phyloP scores from a whole-genome alignment of 225 moss, liverwort and hornwort genomes.

The Polytrichum commune region DNA sequence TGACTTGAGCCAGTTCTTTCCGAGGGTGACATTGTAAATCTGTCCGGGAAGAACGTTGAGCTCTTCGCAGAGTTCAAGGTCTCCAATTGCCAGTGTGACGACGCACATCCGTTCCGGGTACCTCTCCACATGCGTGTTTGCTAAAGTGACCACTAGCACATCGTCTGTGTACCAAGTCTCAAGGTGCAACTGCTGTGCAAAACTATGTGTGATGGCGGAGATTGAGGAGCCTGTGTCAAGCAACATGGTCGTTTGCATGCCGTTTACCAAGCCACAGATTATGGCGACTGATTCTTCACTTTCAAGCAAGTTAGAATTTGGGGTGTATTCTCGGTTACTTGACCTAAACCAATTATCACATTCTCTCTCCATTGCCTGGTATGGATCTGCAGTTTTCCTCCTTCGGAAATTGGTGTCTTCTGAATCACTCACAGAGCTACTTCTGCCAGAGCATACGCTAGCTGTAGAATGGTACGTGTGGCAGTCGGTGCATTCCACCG shows the following conservation, averaged over 20 bases:
- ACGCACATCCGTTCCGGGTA: slow-evolving; percentile 41
- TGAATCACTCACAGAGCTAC: too few relatives aligned
- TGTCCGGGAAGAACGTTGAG: slow-evolving; percentile 54
- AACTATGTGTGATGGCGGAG: slow-evolving; percentile 47
- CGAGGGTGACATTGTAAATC: slow-evolving; percentile 49
- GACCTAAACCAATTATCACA: slow-evolving; percentile 34
- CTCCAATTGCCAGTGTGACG: slow-evolving; percentile 47
- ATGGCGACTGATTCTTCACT: slow-evolving; percentile 51
- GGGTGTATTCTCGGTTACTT: slow-evolving; percentile 16
- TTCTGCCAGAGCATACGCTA: too few relatives aligned
- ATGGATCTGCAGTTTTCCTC: slow-evolving; percentile 9
- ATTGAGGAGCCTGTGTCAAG: slow-evolving; percentile 54
- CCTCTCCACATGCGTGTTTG: slow-evolving; percentile 51
- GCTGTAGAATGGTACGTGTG: too few relatives aligned
- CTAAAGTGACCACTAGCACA: slow-evolving; percentile 53
- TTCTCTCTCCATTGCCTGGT: slow-evolving; percentile 14
- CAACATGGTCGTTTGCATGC: slow-evolving; percentile 43
- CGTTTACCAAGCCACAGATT: slow-evolving; percentile 47
- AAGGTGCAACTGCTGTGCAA: slow-evolving; percentile 44
- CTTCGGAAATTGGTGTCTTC: slow-evolving; percentile 1
- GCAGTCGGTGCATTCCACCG: too few relatives aligned
- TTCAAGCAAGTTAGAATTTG: slow-evolving; percentile 17
- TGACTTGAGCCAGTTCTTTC: slow-evolving; percentile 54
- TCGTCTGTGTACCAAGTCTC: slow-evolving; percentile 52
- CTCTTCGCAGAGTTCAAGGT: slow-evolving; percentile 33